Percentiles rank a stretch among this genome's conserved stretches.
Conservation (phyloP, 208 protist genomes). For the Balamuthia mandrillaris region DNA sequence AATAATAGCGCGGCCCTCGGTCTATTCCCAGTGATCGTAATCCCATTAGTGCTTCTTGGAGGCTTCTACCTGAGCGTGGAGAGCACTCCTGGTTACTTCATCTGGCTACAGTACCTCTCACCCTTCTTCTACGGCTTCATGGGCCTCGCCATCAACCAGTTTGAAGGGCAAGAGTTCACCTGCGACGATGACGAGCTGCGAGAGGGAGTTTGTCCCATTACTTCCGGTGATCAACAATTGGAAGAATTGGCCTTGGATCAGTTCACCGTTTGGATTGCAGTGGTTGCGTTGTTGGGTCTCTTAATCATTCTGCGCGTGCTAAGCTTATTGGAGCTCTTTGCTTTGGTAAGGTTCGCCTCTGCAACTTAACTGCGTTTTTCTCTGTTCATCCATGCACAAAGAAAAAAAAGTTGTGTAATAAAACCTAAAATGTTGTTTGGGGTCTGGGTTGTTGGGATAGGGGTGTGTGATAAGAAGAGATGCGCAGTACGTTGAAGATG, state of each 20-base stretch:
- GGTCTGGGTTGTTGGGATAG: no score
- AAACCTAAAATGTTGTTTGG: no score
- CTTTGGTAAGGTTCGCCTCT: no score
- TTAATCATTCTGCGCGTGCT: slow-evolving; percentile 28
- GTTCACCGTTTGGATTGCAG: neutral
- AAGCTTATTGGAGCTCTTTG: no score
- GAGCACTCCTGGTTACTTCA: slow-evolving; percentile 42
- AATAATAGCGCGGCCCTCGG: no score
- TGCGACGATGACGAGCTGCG: neutral
- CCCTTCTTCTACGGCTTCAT: slow-evolving; percentile 47
- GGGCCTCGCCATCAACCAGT: slow-evolving; percentile 26
- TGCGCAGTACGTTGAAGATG: no score
- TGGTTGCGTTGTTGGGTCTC: neutral
- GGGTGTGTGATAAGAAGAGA: no score
- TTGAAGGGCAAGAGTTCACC: neutral
- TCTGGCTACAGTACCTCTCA: slow-evolving; percentile 40
- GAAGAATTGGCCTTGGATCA: neutral
- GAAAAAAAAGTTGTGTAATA: no score
- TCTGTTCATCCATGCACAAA: no score
- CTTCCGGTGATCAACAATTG: neutral
- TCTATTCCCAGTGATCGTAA: slow-evolving; percentile 8
- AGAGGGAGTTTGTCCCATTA: neutral
- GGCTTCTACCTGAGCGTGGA: slow-evolving; percentile 23
- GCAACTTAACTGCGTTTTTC: no score
- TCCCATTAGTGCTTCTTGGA: slow-evolving; percentile 38